Conservation (phyloP, 202 grass and related monocot genomes). For the Digitaria exilis region DNA sequence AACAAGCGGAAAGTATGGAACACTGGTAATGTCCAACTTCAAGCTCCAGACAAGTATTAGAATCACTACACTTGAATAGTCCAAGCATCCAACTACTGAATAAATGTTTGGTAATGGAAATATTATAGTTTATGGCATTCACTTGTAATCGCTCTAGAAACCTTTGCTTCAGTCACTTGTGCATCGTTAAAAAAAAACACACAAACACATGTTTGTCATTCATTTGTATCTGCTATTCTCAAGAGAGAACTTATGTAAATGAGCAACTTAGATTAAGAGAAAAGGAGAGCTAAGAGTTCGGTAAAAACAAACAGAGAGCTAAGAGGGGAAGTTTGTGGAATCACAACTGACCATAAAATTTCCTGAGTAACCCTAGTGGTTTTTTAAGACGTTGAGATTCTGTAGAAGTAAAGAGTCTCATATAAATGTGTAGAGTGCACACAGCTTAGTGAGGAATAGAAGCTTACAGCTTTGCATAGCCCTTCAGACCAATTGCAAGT, state of each 20-base stretch:
- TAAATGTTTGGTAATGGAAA: slow-evolving; percentile 33
- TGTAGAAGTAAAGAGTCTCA: not conserved
- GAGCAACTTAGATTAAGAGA: not conserved
- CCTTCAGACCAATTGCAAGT: slow-evolving; percentile 91
- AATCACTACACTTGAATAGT: slow-evolving; percentile 29
- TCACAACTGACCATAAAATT: slow-evolving; percentile 7
- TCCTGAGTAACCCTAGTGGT: slow-evolving; percentile 7
- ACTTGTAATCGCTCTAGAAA: slow-evolving; percentile 19
- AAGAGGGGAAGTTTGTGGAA: not conserved
- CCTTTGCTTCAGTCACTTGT: not conserved
- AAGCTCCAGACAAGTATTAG: slow-evolving; percentile 2
- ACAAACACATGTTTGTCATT: slow-evolving; percentile 1
- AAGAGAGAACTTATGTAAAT: slow-evolving; percentile 20
- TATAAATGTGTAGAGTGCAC: not conserved
- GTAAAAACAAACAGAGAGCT: too few species aligned
- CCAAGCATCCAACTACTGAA: slow-evolving; percentile 12
- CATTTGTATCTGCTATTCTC: not conserved
- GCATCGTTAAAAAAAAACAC: not conserved
- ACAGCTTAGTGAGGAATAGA: slow-evolving; percentile 18
- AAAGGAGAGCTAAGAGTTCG: too few species aligned
- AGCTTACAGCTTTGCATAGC: slow-evolving; percentile 91
- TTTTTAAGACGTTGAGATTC: slow-evolving; percentile 24
- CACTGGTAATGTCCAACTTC: slow-evolving; percentile 15
- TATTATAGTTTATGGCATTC: not conserved
- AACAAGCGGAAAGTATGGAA: slow-evolving; percentile 21